Evolutionary conservation across 345 rosid genomes (phyloP), one percentile per base, ranked within the genome.

Genomic region (Dovyalis caffra): DNA sequence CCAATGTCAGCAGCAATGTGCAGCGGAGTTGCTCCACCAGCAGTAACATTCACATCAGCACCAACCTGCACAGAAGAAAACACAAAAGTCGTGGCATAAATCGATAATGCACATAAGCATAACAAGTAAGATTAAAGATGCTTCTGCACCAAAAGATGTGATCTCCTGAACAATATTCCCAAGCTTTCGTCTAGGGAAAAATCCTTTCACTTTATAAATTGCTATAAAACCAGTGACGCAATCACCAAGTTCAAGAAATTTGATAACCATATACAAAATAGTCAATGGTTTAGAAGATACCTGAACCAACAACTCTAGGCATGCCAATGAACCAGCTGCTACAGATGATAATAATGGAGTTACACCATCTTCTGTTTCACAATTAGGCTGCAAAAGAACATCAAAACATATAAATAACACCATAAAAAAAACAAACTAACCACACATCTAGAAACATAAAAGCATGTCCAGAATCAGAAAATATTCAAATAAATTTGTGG

Each of bases 1-100:
- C 97, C 99, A 68, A 64, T 78, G 80, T 95, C 95, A 64, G 97
- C 97, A 8, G 99, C 97, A 79, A 91, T 87, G 73, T 95, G 97
- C 88, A 95, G 85, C 11, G 97, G 95, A 56, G 97, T 92, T 68
- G 97, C 93, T 74, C 97, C 97, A 79, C 97, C 95, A 80, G 97
- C 92, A 76, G 70, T 74, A 72, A 90, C 76, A 68, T 95, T 91
- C 62, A 87, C 97, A 60, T 88, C 84, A 64, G 93, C 97, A 79
- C 94, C 97, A 6, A 89, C 94, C 97, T 95, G 85, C 81, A 78
- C n/a, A 71, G 32, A n/a, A 74, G 60, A 61, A 74, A 34, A 73
- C 56, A 47, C 8, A 78, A 63, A 71, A 32, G 21, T 51, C 53
- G 57, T 9, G n/a, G 49, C 21, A 66, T 20, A 75, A 21, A 67